Evolutionary conservation across 2,329 filamentous ascomycete genomes (phyloP), one percentile per base, ranked within the genome.

Genomic region (Diplodia scrobiculata): DNA sequence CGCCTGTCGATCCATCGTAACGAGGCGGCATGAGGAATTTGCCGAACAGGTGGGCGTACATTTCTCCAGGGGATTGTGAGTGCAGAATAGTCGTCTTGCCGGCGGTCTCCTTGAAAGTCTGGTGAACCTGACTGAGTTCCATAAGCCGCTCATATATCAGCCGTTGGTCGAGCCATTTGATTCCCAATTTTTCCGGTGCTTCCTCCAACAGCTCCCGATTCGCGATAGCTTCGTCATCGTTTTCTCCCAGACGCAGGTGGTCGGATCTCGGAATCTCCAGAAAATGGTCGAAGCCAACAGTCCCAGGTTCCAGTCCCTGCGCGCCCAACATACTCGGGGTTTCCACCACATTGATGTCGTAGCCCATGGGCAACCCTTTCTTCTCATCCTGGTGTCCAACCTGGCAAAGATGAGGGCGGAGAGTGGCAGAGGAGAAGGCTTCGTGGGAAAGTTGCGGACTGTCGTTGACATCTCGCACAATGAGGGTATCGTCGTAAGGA

Each of bases 321-420:
- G 88, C 87, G 79, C 87, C 89, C 67, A 91, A 81, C 88, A 91
- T 91, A 74, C 84, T 89, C 48, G 89, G 89, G 25, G 86, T 78
- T 73, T 90, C 87, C 0, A 73, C 68, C n/a, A 73, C 69, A 32
- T 73, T 71, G 27, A 74, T 69, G 21, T 76, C 69, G 66, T 78
- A 78, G 9, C 72, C 71, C 5, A 72, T 67, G 67, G 73, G 71
- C 25, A 65, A 50, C 45, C 67, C 71, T 4, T 65, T 60, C 36
- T 48, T 66, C 11, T 70, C 67, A 34, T 71, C 70, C 34, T 67
- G 62, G 11, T 68, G 47, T 21, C 68, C 66, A 27, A 68, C 69
- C 3, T 66, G 48, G 17, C 63, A 66, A 3, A 72, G 52, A 25
- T 74, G 71, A 17, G 55, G 68, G 58, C 71, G 73, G 27, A 75